Base-by-base conservation (phyloP, 176 grass and related monocot species). In the Phragmites australis region DNA sequence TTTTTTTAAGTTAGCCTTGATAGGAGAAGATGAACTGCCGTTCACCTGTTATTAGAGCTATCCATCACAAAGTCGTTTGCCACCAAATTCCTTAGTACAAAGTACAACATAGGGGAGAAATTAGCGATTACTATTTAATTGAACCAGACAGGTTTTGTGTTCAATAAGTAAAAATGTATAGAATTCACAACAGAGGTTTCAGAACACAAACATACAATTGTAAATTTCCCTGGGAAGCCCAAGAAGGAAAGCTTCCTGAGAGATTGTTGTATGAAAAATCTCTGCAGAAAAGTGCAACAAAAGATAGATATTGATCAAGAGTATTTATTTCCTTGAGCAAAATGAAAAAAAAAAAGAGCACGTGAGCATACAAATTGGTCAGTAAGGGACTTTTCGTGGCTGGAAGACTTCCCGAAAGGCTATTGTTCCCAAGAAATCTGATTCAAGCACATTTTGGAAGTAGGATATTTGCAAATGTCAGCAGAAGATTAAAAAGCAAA, bases 391-490 rank as follows among this genome's bases (percentile, higher is more conserved):
- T 88, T 83, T 88, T 94, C 2, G 65, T 69, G 70, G 64, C 67
- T 62, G 93, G 90, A 25, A 97, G 82, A 21, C 70, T 92, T 43
- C 93, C 90, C 21, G 72, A 88, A 74, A 97, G 57, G 46, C 85
- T 97, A 86, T 97, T 97, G 76, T 93, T 97, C 45, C 90, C 90
- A 8, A 97, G 88, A 90, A 97, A 97, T 88, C 93, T 97, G 89
- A 31, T 52, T 71, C 41, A 80, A 73, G 64, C 19, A 80, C 49
- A 65, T 82, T 81, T 62, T 40, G 21, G 9, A 62, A 50, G 70
- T 48, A 69, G 43, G 31, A 70, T 49, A 70, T 55, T 82, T 71
- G 29, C 39, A 71, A 29, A 64, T 31, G 55, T 77, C 40, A 82
- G 26, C 34, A 82, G 5, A 82, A 49, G 30, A 5, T 39, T 39